Base-by-base conservation (phyloP, 2,329 filamentous ascomycete genomes). In the Colletotrichum caudatum region DNA sequence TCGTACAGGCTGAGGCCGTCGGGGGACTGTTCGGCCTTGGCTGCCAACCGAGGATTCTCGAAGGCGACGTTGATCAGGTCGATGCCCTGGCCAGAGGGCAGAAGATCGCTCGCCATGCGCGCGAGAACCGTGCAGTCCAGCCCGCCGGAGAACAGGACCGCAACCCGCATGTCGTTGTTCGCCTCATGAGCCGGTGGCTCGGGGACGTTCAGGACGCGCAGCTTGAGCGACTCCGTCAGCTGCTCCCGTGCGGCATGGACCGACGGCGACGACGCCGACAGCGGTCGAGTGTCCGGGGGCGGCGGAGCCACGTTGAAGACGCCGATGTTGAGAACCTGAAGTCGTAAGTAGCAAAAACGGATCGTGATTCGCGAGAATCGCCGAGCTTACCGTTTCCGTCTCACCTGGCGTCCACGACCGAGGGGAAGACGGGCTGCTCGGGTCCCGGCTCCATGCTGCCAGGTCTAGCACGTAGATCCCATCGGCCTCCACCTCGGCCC, bases 31-130 rank as follows among this genome's bases (percentile, higher is more conserved):
- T 72, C 73, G 0, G 78, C 77, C 54, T 89, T 85, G 3, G 86
- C 90, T 71, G 87, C 90, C 74, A 91, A 89, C 41, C 93, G 88
- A 0, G 95, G 95, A 75, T 99, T 99, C 80, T 99, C 94, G 77
- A 99, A 99, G 0, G 95, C 96, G 57, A 99, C 95, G 75, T 99
- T 99, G 74, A 99, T 87, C 11, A 99, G 85, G 78, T 98, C 96
- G 72, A 99, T 91, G 1, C 88, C 84, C 76, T 97, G 91, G 5
- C 86, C 81, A 0, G 78, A 18, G 0, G 93, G 92, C 2, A 98
- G 79, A 2, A 97, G 81, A 16, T 97, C 92, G 78, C 97, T 93
- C 14, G 89, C 86, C 33, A 98, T 82, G 54, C 94, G 89, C 29
- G 95, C 95, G 60, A 99, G 85, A 0, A 98, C 85, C 0, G 95